A percentile compares a stretch with the other conserved stretches of the same genome.
These are phyloP conservation scores for Diplodia scrobiculata DNA, from an alignment of 2,329 filamentous ascomycete species.

Conservation along the genomic window DNA sequence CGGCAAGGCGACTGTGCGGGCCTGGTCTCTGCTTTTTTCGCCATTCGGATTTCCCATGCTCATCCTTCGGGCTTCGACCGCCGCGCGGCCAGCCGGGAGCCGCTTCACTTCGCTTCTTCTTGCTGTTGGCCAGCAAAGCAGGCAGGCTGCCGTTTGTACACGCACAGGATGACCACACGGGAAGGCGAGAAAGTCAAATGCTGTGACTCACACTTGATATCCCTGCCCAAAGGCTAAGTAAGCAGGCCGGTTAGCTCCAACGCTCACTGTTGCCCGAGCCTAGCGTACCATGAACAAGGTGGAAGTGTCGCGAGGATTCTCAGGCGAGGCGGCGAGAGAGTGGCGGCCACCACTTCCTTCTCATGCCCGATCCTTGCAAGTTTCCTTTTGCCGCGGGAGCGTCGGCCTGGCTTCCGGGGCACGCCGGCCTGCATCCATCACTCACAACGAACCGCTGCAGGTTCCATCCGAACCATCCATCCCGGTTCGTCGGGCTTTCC, in stretches of 20 bases:
- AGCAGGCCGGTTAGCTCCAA: background rate
- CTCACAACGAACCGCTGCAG: slow-evolving; percentile 22
- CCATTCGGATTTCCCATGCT: background rate
- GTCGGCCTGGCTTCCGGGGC: background rate
- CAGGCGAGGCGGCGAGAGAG: background rate
- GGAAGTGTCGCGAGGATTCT: background rate
- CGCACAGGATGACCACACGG: background rate
- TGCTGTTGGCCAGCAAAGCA: background rate
- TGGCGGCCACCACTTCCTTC: background rate
- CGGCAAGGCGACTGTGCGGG: no score
- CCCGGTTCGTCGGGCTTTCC: background rate
- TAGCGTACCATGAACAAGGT: slow-evolving; percentile 8
- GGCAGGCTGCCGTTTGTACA: background rate
- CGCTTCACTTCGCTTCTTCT: background rate
- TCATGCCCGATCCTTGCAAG: background rate
- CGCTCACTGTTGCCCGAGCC: background rate
- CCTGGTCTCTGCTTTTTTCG: background rate
- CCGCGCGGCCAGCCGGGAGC: background rate
- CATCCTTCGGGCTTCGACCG: background rate
- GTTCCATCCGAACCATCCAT: background rate
- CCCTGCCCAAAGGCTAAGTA: background rate
- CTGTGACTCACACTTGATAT: slow-evolving; percentile 9
- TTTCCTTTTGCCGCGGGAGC: background rate
- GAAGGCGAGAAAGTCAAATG: background rate
- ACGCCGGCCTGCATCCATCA: background rate